Percentiles rank a stretch among this genome's conserved stretches.
Evolutionary conservation across 208 protist genomes (phyloP).

Genomic region (Phytomonas francai): DNA sequence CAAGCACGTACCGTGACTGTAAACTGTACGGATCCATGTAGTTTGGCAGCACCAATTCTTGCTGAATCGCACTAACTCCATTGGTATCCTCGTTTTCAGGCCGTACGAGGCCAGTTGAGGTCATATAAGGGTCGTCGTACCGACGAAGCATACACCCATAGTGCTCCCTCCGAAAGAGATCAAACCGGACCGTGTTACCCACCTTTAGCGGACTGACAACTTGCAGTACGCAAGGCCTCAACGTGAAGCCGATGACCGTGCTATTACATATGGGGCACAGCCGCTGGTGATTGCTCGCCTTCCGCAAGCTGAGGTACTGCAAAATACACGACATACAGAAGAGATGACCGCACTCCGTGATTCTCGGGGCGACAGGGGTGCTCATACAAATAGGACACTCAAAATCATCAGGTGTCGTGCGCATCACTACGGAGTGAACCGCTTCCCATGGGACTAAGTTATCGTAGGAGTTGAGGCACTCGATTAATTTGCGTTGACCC

Average conservation of each 20-base stretch:
- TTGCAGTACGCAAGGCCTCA: slow-evolving; percentile 60
- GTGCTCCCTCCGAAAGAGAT: slow-evolving; percentile 49
- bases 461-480: slow-evolving; percentile 50
- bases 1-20: slow-evolving; percentile 69
- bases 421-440: slow-evolving; percentile 77
- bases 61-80: not conserved
- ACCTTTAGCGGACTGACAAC: slow-evolving; percentile 21
- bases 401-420: slow-evolving; percentile 57
- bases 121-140: slow-evolving; percentile 44
- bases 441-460: slow-evolving; percentile 61
- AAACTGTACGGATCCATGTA: slow-evolving; percentile 38
- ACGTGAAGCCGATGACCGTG: slow-evolving; percentile 27
- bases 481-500: slow-evolving; percentile 43
- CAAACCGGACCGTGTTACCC: slow-evolving; percentile 41
- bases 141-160: slow-evolving; percentile 57
- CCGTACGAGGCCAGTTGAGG: not conserved
- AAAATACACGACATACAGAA: slow-evolving; percentile 78
- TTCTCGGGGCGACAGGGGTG: slow-evolving; percentile 48
- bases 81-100: not conserved
- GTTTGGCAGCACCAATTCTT: slow-evolving; percentile 25
- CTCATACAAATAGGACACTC: slow-evolving; percentile 84
- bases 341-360: slow-evolving; percentile 82
- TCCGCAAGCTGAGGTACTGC: slow-evolving; percentile 48
- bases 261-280: slow-evolving; percentile 74
- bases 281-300: slow-evolving; percentile 33